These are phyloP conservation scores for Penicillium parvum DNA, from an alignment of 495 filamentous ascomycete genomes.

Conservation along the genomic window DNA sequence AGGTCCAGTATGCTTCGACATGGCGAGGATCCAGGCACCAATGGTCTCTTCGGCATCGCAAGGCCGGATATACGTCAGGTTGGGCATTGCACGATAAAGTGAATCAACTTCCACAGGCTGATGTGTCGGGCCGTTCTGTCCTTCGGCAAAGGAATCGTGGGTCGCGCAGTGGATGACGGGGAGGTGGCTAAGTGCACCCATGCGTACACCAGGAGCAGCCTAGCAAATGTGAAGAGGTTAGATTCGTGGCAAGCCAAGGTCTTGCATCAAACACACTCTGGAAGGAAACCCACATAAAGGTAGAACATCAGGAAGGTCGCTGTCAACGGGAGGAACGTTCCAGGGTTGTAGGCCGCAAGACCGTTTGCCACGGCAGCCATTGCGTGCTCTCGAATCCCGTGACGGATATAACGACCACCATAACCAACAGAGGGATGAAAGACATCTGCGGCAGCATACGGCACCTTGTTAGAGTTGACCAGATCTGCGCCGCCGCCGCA, in stretches of 20 bases:
- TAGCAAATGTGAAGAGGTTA: neutral
- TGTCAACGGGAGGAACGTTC: conserved; percentile 41
- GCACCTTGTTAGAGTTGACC: conserved; percentile 15
- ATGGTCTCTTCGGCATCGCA: conserved; percentile 36
- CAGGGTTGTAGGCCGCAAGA: conserved; percentile 32
- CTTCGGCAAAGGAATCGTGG: conserved; percentile 46
- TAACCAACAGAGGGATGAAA: conserved; percentile 29
- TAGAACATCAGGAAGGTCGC: conserved; percentile 45
- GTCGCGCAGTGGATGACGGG: conserved; percentile 48
- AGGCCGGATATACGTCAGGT: conserved; percentile 46
- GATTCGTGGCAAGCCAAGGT: neutral
- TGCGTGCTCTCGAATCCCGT: conserved; percentile 46
- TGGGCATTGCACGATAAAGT: conserved; percentile 50
- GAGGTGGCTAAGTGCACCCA: conserved; percentile 46
- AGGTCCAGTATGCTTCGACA: conserved; percentile 26
- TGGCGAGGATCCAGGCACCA: conserved; percentile 37
- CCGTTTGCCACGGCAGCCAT: conserved; percentile 45
- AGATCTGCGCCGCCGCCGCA: conserved; percentile 18
- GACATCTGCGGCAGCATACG: conserved; percentile 6
- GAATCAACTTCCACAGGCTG: conserved; percentile 48
- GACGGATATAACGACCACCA: conserved; percentile 9
- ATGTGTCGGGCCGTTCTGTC: conserved; percentile 51
- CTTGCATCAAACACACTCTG: neutral
- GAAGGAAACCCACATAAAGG: conserved; percentile 21
- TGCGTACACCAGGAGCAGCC: conserved; percentile 48